Conservation (phyloP, 2,329 filamentous ascomycete genomes). For the Ilyonectria sp. region DNA sequence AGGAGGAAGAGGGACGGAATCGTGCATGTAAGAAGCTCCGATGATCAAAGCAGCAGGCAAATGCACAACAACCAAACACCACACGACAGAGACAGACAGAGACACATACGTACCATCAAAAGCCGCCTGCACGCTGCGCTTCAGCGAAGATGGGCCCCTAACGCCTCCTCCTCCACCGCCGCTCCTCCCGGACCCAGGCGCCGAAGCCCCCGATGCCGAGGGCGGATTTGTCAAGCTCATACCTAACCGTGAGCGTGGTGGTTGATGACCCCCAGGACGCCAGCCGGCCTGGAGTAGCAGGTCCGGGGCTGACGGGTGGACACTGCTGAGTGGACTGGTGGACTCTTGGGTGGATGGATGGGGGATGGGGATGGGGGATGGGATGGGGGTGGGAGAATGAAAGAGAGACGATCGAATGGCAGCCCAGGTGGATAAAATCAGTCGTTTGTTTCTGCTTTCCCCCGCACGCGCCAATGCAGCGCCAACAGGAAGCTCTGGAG, state of each 20-base stretch:
- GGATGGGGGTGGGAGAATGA: constrained; percentile 26
- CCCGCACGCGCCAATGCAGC: constrained; percentile 31
- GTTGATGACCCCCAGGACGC: constrained; percentile 15
- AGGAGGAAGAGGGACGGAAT: constrained; percentile 18
- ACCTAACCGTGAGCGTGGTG: constrained; percentile 24
- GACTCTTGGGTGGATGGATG: constrained; percentile 11
- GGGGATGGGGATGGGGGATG: constrained; percentile 15
- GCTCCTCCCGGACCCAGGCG: constrained; percentile 62
- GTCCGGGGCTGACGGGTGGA: constrained; percentile 26
- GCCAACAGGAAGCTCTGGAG: constrained; percentile 22
- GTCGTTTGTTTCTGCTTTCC: constrained; percentile 20
- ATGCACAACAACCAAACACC: constrained; percentile 7
- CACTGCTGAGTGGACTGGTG: constrained; percentile 24
- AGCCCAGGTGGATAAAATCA: constrained; percentile 30
- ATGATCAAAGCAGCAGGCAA: not conserved
- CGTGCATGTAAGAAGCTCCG: constrained; percentile 7
- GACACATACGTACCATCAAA: constrained; percentile 70
- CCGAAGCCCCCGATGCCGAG: constrained; percentile 66
- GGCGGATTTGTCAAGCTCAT: constrained; percentile 72
- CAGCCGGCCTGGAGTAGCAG: constrained; percentile 8
- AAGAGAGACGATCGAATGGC: constrained; percentile 22
- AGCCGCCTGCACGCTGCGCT: constrained; percentile 72
- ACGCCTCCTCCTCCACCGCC: constrained; percentile 43
- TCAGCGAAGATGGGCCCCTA: constrained; percentile 58
- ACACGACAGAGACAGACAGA: constrained; percentile 32